Evolutionary conservation across 164 flowering plant genomes (phyloP).

Genomic region (Euptelea pleiosperma): DNA sequence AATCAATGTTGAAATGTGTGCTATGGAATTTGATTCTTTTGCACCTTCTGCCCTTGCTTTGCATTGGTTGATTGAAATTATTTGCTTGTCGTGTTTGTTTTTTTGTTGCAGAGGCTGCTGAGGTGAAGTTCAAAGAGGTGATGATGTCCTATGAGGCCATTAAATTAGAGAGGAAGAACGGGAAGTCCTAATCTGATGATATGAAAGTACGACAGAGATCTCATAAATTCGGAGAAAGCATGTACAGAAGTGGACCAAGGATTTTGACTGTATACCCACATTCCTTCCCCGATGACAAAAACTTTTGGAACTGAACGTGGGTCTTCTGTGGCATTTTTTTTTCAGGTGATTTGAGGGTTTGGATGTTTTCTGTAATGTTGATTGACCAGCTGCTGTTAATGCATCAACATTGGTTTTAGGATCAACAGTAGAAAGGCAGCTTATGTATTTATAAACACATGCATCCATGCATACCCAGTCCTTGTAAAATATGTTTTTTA

Average conservation of each 20-base stretch:
- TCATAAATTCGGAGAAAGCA: not conserved
- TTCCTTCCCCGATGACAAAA: not conserved
- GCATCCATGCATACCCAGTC: not conserved
- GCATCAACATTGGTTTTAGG: not conserved
- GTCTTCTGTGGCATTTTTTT: not conserved
- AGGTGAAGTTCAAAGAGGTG: conserved; percentile 92
- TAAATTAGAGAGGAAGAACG: conserved; percentile 60
- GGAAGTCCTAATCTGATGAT: conserved; percentile 18
- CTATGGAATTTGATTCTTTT: not conserved
- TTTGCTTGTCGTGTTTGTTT: not conserved
- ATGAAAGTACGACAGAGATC: not conserved
- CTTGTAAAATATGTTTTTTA: conserved; percentile 1
- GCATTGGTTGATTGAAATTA: not conserved
- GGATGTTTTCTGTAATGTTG: not conserved
- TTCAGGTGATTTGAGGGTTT: not conserved
- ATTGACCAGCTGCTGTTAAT: not conserved
- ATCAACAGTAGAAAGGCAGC: not conserved
- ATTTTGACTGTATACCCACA: too few relatives aligned
- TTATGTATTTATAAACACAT: not conserved
- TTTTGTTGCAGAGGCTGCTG: conserved; percentile 73
- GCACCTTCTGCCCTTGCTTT: too few relatives aligned
- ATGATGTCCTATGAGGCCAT: conserved; percentile 87
- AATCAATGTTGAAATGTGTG: not conserved
- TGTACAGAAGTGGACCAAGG: too few relatives aligned
- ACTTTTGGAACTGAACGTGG: not conserved